phyloP scores from a whole-genome alignment of 306 rosid species.

The Canavalia ensiformis region DNA sequence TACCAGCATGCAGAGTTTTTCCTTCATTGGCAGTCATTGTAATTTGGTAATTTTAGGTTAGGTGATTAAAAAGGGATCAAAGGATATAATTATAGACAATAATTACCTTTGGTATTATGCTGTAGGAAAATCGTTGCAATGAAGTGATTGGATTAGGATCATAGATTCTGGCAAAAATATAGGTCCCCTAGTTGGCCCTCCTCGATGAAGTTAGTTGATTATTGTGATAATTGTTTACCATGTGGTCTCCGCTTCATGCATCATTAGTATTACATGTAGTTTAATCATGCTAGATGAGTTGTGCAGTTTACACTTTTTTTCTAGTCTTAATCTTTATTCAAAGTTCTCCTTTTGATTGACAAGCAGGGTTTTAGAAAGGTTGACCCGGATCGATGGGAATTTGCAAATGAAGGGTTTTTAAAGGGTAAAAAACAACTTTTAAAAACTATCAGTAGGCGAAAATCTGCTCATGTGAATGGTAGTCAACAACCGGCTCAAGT shows the following conservation, averaged over 20 bases:
- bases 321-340: not conserved
- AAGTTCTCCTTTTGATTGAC: conserved; percentile 21
- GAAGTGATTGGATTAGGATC: not conserved
- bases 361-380: conserved; percentile 69
- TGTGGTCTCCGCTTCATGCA: not conserved
- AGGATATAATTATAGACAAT: not conserved
- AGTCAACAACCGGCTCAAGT: conserved; percentile 50
- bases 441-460: conserved; percentile 61
- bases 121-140: not conserved
- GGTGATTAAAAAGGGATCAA: not conserved
- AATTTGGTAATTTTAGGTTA: not conserved
- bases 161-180: not conserved
- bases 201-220: not conserved
- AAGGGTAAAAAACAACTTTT: conserved; percentile 67
- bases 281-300: not conserved
- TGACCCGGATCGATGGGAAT: conserved; percentile 71
- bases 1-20: not conserved
- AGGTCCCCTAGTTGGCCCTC: not conserved
- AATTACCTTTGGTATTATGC: conserved; percentile 9
- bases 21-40: not conserved
- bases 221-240: not conserved
- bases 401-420: conserved; percentile 44
- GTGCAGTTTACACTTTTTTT: not conserved
- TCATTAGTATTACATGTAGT: not conserved
- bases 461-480: conserved; percentile 49